Percentiles rank a stretch among this genome's conserved stretches.
These are phyloP conservation scores for Brachypodium distachyon DNA, from an alignment of 202 grass and related monocot genomes.

Conservation along the genomic window DNA sequence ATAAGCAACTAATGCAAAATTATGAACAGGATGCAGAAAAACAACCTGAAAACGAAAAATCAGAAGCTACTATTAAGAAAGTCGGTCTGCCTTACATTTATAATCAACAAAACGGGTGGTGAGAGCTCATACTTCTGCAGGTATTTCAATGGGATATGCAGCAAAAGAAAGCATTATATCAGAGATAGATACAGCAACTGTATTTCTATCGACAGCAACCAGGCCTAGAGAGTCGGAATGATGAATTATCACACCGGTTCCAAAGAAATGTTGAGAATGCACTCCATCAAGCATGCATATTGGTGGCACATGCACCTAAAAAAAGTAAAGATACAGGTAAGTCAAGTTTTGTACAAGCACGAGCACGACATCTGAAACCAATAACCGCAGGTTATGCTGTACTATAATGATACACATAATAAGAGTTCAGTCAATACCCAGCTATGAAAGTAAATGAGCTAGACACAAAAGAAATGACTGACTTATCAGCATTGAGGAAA, in stretches of 20 bases:
- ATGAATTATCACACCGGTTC: constrained; percentile 83
- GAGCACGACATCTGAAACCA: constrained; percentile 1
- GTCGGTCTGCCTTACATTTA: neutral
- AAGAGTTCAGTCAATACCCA: neutral
- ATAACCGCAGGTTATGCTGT: neutral
- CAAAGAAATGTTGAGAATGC: constrained; percentile 98
- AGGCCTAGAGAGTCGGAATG: constrained; percentile 84
- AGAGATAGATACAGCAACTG: constrained; percentile 81
- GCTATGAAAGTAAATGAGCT: neutral
- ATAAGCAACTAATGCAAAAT: constrained; percentile 94
- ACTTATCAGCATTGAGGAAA: neutral
- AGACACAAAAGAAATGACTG: neutral
- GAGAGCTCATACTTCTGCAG: constrained; percentile 57
- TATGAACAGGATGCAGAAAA: constrained; percentile 96
- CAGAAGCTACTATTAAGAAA: constrained; percentile 15
- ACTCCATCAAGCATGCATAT: constrained; percentile 99
- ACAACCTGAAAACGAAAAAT: constrained; percentile 63
- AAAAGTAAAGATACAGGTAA: neutral
- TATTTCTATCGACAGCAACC: constrained; percentile 92
- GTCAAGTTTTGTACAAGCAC: neutral
- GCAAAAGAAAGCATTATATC: constrained; percentile 98
- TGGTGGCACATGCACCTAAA: constrained; percentile 96
- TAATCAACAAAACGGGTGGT: neutral
- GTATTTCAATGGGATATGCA: constrained; percentile 98
- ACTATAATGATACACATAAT: neutral